Base-by-base conservation (phyloP, 225 moss, liverwort and hornwort species). In the Neckera pumila region DNA sequence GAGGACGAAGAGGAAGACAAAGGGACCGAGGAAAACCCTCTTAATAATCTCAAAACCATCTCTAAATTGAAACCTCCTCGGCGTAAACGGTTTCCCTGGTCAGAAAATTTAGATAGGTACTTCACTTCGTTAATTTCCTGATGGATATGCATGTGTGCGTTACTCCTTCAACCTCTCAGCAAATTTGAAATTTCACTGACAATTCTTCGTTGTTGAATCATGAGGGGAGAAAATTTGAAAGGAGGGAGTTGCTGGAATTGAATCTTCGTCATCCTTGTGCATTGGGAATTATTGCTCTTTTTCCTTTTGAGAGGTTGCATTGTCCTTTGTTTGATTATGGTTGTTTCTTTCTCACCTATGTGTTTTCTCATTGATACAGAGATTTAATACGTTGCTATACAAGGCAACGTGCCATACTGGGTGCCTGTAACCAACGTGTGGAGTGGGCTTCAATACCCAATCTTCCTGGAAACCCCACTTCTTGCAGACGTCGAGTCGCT, bases 401-500 rank as follows among this genome's bases (percentile, higher is more conserved):
- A n/a, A 96, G 93, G 89, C 96, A 96, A 86, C 96, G 99, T 82
- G 99, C 99, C 62, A 91, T 94, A 76, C 69, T 96, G 86, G 99
- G 99, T 90, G 94, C 96, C 81, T 89, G 90, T 64, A 95, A 93
- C 63, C 96, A 96, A 45, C 96, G 99, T 84, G 96, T 97, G 51
- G 96, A 97, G 85, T 99, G 99, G 99, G 93, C 92, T 79, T 59
- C 88, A 56, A 91, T 95, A 88, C 92, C 92, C 47, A 89, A 90
- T 63, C 99, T 99, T 88, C 99, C 99, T 92, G 97, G 95, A 57
- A 91, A 92, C 86, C 91, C 96, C 62, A 75, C 73, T 83, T 90
- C 93, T 80, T 97, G 96, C 90, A 94, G 96, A 51, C 94, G 99
- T 89, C 92, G 99, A 87, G 94, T 95, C 75, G 89, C 93, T 63